A percentile compares a stretch with the other conserved stretches of the same genome.
phyloP scores from a whole-genome alignment of 345 rosid genomes.

The rapeseed (Brassica napus) region Da-Ae NC_063447.1:8020001-8020500 shows the following conservation, averaged over 20 bases:
- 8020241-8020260: not conserved
- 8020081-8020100: not conserved
- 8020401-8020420: slow-evolving; percentile 59
- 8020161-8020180: slow-evolving; percentile 66
- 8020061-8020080: slow-evolving; percentile 3
- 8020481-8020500: slow-evolving; percentile 14
- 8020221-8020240: slow-evolving; percentile 39
- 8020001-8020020: slow-evolving; percentile 14
- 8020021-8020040: slow-evolving; percentile 43
- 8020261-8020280: too few species aligned
- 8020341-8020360: slow-evolving; percentile 32
- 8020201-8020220: slow-evolving; percentile 81
- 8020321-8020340: too few species aligned
- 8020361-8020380: slow-evolving; percentile 82
- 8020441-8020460: slow-evolving; percentile 44
- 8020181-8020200: slow-evolving; percentile 86
- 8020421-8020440: slow-evolving; percentile 64
- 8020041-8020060: not conserved
- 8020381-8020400: slow-evolving; percentile 68
- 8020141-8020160: slow-evolving; percentile 86
- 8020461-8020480: slow-evolving; percentile 34
- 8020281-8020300: too few species aligned
- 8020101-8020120: slow-evolving; percentile 48
- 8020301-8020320: too few species aligned
- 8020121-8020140: slow-evolving; percentile 67